Evolutionary conservation across 2,329 filamentous ascomycete genomes (phyloP).

Genomic region (Xylariaceae sp.): DNA sequence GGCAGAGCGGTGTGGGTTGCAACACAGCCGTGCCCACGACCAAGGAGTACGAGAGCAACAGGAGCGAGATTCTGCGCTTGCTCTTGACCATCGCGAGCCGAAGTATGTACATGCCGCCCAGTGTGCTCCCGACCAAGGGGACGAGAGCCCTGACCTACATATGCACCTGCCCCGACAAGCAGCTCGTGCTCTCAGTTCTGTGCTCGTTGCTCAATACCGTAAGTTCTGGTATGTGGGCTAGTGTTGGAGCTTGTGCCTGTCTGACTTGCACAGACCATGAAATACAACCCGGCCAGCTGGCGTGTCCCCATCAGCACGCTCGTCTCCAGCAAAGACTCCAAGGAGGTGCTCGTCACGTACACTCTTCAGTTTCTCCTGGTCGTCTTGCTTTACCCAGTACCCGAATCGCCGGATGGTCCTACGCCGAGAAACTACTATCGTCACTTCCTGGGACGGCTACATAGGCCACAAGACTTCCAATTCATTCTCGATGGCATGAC

Average conservation of each 20-base stretch:
- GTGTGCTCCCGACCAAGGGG: conserved; percentile 72
- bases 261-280: conserved; percentile 61
- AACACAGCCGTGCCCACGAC: conserved; percentile 83
- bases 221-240: no score
- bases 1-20: conserved; percentile 96
- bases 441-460: conserved; percentile 83
- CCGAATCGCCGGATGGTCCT: conserved; percentile 60
- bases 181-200: conserved; percentile 80
- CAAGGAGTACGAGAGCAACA: conserved; percentile 88
- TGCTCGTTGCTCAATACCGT: conserved; percentile 94
- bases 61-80: conserved; percentile 81
- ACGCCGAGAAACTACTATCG: conserved; percentile 87
- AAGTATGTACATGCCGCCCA: conserved; percentile 87
- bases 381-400: conserved; percentile 79
- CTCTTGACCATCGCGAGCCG: conserved; percentile 82
- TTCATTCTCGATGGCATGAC: conserved; percentile 95
- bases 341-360: conserved; percentile 86
- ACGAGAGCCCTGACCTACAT: conserved; percentile 84
- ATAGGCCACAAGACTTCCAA: conserved; percentile 93
- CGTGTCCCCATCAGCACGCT: conserved; percentile 89
- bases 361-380: conserved; percentile 86
- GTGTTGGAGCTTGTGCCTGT: background rate
- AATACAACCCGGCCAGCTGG: conserved; percentile 94
- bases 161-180: conserved; percentile 82
- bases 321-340: conserved; percentile 84